Evolutionary conservation across 306 rosid genomes (phyloP).

Genomic region (Casuarina glauca): DNA sequence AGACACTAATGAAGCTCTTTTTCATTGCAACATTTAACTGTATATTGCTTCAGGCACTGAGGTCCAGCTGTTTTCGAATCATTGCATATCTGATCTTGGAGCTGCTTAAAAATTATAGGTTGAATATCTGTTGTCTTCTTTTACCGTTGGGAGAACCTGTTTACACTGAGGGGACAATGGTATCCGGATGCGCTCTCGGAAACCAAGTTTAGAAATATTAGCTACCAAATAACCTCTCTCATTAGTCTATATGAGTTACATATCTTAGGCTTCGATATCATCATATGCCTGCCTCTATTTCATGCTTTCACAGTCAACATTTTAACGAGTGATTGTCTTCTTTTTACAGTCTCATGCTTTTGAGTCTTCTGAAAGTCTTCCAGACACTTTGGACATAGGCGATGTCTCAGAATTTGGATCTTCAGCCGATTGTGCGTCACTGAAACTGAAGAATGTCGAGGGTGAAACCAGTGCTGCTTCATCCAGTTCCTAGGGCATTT

Average conservation of each 20-base stretch:
- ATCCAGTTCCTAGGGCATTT: constrained; percentile 33
- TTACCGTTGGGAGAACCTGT: neutral
- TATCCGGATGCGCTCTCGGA: neutral
- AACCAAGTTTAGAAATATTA: neutral
- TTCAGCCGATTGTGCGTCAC: constrained; percentile 37
- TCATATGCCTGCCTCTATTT: neutral
- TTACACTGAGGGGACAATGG: neutral
- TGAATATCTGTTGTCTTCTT: neutral
- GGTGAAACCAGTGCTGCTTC: constrained; percentile 57
- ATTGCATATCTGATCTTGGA: neutral
- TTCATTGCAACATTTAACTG: neutral
- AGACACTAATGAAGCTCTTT: neutral
- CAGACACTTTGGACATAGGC: constrained; percentile 81
- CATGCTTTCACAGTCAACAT: neutral
- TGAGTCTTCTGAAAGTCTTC: constrained; percentile 64
- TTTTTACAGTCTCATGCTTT: constrained; percentile 44
- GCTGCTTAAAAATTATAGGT: neutral
- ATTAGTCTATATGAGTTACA: neutral
- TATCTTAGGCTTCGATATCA: neutral
- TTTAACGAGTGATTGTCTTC: constrained; percentile 7
- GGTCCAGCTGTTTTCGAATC: neutral
- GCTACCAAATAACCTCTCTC: neutral
- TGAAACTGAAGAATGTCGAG: constrained; percentile 56
- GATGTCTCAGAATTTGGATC: constrained; percentile 69
- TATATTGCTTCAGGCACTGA: neutral